Evolutionary conservation across 2,329 filamentous ascomycete species (phyloP), one percentile per base, ranked within the genome.

Genomic region (Trichoderma oligosporum): DNA sequence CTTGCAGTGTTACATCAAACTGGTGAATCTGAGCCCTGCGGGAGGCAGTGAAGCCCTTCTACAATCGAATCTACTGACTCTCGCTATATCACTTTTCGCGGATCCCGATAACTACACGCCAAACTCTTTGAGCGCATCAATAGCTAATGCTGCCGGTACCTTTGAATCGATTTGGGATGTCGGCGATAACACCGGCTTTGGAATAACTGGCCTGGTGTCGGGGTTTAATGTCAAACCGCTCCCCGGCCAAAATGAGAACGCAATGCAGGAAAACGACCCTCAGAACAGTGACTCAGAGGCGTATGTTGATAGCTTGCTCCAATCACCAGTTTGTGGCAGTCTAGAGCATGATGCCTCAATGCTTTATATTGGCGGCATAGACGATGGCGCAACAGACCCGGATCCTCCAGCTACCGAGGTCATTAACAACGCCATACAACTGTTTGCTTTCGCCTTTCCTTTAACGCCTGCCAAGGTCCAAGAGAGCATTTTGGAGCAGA

Each of bases 121-220:
- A 14, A 93, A 85, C 65, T 93, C 91, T 1, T 71, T 97, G 46
- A 96, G 93, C 66, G 88, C 90, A 12, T 91, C 92, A 0, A 97
- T 99, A 66, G 93, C 93, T 16, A 94, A 87, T 63, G 89, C 92
- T 14, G 89, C 91, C 1, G 91, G 89, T 5, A 88, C 85, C 2
- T 97, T 97, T 66, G 94, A 99, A 66, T 92, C 86, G 1, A 84
- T 99, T 36, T 99, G 94, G 94, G 93, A 97, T 61, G 83, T 96
- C 6, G 88, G 86, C 7, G 94, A 99, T 70, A 97, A 97, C 67
- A 92, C 87, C 65, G 93, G 92, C 1, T 97, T 96, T 71, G 94
- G 95, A 2, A 87, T 99, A 14, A 96, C 90, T 8, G 90, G 92
- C 1, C 76, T 97, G 20, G 85, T 96, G 1, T 81, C 83, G 20